A percentile compares a stretch with the other conserved stretches of the same genome.
Conservation (phyloP, 352 stramenopile species). For the Phytophthora fragariaefolia region DNA sequence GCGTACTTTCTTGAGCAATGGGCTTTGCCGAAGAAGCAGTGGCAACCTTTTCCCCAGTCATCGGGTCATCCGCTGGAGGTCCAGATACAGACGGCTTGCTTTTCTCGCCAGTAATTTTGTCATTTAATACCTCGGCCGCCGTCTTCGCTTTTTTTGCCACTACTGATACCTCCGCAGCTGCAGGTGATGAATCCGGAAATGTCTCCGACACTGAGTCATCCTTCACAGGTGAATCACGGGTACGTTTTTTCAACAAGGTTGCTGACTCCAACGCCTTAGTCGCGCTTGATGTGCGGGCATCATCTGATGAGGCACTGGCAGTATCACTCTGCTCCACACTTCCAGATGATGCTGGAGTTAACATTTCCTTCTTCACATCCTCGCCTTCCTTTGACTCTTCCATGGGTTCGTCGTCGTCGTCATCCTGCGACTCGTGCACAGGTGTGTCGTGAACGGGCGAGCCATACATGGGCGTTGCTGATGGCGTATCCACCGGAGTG, state of each 20-base stretch:
- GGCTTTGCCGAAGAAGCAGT: constrained; percentile 12
- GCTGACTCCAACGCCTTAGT: constrained; percentile 37
- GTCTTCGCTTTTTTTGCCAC: constrained; percentile 45
- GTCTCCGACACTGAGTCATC: constrained; percentile 20
- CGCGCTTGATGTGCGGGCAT: constrained; percentile 35
- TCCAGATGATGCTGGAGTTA: constrained; percentile 42
- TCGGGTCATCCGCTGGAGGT: constrained; percentile 37
- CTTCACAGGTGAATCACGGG: constrained; percentile 38
- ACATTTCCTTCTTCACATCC: constrained; percentile 43
- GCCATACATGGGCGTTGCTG: constrained; percentile 72
- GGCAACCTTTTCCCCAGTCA: constrained; percentile 25
- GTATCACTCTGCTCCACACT: constrained; percentile 59
- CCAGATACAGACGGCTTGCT: constrained; percentile 22
- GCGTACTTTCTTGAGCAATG: constrained; percentile 5
- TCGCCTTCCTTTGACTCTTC: constrained; percentile 46
- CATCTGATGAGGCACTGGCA: constrained; percentile 49
- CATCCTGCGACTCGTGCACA: constrained; percentile 46
- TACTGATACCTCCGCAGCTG: constrained; percentile 14
- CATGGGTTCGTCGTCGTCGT: constrained; percentile 47
- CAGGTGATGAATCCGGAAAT: constrained; percentile 10
- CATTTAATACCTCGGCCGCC: constrained; percentile 12
- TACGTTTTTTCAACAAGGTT: constrained; percentile 66
- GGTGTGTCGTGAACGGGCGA: constrained; percentile 59
- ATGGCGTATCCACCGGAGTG: constrained; percentile 73
- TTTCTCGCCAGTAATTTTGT: constrained; percentile 20